Evolutionary conservation across 1,139 yeast species (phyloP).

Genomic region (Suhomyces anneliseae): DNA sequence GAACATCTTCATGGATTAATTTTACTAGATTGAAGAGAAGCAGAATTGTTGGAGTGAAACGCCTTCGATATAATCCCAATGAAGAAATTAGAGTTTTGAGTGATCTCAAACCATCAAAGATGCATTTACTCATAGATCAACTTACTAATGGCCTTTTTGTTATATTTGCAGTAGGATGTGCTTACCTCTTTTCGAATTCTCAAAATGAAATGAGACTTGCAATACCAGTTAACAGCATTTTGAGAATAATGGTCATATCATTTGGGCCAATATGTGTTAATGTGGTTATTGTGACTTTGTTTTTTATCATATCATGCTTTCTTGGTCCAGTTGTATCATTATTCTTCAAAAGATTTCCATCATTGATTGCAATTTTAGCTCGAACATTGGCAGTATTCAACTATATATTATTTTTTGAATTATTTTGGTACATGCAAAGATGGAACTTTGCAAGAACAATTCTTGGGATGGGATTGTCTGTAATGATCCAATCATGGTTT

Average conservation of each 20-base stretch:
- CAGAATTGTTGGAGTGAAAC: slow-evolving; percentile 45
- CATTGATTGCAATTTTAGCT: slow-evolving; percentile 43
- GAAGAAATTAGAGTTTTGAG: slow-evolving; percentile 27
- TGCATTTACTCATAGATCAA: slow-evolving; percentile 34
- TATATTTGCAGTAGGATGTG: slow-evolving; percentile 31
- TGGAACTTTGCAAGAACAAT: slow-evolving; percentile 52
- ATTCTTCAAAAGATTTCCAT: slow-evolving; percentile 40
- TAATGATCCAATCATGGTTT: slow-evolving; percentile 44
- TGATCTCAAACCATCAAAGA: slow-evolving; percentile 41
- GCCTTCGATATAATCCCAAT: slow-evolving; percentile 20
- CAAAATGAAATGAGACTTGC: slow-evolving; percentile 36
- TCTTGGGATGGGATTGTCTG: slow-evolving; percentile 45
- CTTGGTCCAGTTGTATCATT: slow-evolving; percentile 48
- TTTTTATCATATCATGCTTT: slow-evolving; percentile 42
- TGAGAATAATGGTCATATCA: slow-evolving; percentile 44
- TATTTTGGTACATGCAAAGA: slow-evolving; percentile 52
- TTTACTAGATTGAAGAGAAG: slow-evolving; percentile 41
- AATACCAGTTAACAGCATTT: slow-evolving; percentile 31
- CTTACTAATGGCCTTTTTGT: slow-evolving; percentile 30
- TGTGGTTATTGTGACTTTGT: slow-evolving; percentile 33
- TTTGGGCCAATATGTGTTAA: slow-evolving; percentile 51
- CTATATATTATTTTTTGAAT: slow-evolving; percentile 47
- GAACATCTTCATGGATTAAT: slow-evolving; percentile 40
- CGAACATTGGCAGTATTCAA: slow-evolving; percentile 44
- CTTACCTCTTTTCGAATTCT: slow-evolving; percentile 47